Percentiles rank a stretch among this genome's conserved stretches.
Evolutionary conservation across 2,329 filamentous ascomycete genomes (phyloP).

Genomic region (Fusarium marasasianum): DNA sequence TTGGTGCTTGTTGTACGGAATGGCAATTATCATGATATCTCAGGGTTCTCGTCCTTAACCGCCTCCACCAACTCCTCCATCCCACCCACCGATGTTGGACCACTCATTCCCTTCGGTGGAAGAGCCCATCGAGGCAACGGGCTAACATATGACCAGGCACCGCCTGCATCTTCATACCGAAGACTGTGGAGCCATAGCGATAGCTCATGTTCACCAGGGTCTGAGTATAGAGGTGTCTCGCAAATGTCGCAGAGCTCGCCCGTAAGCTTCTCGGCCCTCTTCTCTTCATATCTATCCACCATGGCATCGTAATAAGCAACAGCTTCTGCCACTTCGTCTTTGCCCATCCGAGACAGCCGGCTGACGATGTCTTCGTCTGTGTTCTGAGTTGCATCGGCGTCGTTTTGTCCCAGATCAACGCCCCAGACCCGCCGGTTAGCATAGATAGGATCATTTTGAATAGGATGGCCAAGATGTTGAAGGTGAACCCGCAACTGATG

Average conservation of each 20-base stretch:
- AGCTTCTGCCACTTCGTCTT: slow-evolving; percentile 89
- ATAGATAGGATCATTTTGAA: slow-evolving; percentile 97
- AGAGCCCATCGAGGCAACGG: slow-evolving; percentile 87
- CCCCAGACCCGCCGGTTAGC: slow-evolving; percentile 95
- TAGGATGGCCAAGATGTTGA: slow-evolving; percentile 93
- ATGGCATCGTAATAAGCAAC: slow-evolving; percentile 95
- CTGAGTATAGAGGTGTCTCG: slow-evolving; percentile 88
- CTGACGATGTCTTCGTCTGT: slow-evolving; percentile 91
- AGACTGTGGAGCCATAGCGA: slow-evolving; percentile 94
- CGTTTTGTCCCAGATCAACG: slow-evolving; percentile 74
- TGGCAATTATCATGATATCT: slow-evolving; percentile 46
- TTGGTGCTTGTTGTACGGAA: slow-evolving; percentile 27
- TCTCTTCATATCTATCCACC: slow-evolving; percentile 88
- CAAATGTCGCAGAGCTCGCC: slow-evolving; percentile 84
- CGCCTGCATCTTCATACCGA: slow-evolving; percentile 84
- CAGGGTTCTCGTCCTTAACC: slow-evolving; percentile 57
- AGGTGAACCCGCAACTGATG: slow-evolving; percentile 96
- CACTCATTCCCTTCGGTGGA: slow-evolving; percentile 76
- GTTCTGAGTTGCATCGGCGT: slow-evolving; percentile 72
- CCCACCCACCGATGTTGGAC: slow-evolving; percentile 73
- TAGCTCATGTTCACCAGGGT: slow-evolving; percentile 89
- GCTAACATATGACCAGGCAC: slow-evolving; percentile 88
- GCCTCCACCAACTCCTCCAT: slow-evolving; percentile 68
- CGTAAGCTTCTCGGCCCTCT: slow-evolving; percentile 92
- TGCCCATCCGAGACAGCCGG: slow-evolving; percentile 88